Base-by-base conservation (phyloP, 1,284 basidiomycete genomes). In the Cutaneotrichosporon daszewskae region DNA sequence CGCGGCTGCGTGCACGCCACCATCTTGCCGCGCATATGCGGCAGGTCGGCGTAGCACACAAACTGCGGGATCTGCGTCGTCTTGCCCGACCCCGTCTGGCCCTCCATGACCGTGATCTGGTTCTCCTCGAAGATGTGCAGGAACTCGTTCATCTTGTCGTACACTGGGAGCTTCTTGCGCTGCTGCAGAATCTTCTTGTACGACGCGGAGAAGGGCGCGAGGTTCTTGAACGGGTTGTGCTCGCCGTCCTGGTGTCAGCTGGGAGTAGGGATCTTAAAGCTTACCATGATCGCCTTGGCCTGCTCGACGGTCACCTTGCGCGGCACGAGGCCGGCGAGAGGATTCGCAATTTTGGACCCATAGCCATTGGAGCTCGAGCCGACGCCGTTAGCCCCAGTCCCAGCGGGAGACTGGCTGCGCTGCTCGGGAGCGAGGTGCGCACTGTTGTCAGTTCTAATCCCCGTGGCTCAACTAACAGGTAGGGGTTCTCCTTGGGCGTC, bases 61-160 rank as follows among this genome's bases (percentile, higher is more conserved):
- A 96, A 97, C 71, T 98, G 94, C 1, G 94, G 94, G 64, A 98
- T 95, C 66, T 97, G 94, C 29, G 94, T 97, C 2, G 95, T 97
- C 76, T 98, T 98, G 44, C 94, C 95, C 20, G 89, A 91, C 11
- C 95, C 94, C 2, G 95, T 96, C 75, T 98, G 94, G 59, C 94
- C 94, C 55, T 96, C 89, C 82, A 98, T 87, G 46, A 98, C 83
- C 37, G 90, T 86, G 57, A 94, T 84, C 74, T 95, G 91, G 72
- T 90, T 81, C 57, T 82, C 75, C 49, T 74, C 82, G 73, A 91
- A 95, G 70, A 88, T 83, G 55, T 83, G 78, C 60, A 83, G 81
- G 69, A 96, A 95, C 49, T 91, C 84, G 51, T 84, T 78, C 91
- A 97, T 96, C 74, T 96, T 88, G 9, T 83, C 75, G 61, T 79